A percentile compares a stretch with the other conserved stretches of the same genome.
These are phyloP conservation scores for Biscutella laevigata DNA, from an alignment of 441 rosid species.

Conservation along the genomic window DNA sequence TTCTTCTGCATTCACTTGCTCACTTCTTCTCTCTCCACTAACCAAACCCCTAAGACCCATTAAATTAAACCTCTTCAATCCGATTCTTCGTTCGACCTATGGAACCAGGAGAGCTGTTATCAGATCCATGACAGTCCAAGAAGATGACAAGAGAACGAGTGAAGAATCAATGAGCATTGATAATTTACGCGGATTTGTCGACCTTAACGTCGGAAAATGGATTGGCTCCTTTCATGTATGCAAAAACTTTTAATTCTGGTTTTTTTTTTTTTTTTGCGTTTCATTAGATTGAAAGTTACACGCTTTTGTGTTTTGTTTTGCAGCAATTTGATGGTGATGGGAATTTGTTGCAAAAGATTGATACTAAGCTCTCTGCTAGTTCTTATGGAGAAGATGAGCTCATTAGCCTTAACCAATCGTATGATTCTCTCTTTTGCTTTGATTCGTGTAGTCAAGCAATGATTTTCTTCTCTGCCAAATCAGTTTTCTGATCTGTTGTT, in stretches of 20 bases:
- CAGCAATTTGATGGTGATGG: conserved; percentile 86
- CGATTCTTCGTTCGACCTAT: neutral
- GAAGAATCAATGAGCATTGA: conserved; percentile 53
- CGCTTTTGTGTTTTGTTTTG: neutral
- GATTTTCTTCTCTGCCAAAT: neutral
- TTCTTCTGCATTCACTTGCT: conserved; percentile 20
- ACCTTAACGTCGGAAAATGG: conserved; percentile 74
- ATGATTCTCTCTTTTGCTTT: conserved; percentile 17
- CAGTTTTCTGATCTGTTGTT: neutral
- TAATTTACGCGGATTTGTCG: conserved; percentile 55
- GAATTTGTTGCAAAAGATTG: conserved; percentile 55
- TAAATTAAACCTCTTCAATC: no score
- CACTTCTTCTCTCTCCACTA: conserved; percentile 16
- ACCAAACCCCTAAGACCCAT: neutral
- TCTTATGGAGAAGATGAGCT: conserved; percentile 85
- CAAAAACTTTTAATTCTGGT: neutral
- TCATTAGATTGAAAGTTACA: neutral
- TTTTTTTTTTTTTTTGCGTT: neutral
- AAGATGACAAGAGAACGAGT: conserved; percentile 28
- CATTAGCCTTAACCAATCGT: conserved; percentile 89
- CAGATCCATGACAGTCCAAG: conserved; percentile 27
- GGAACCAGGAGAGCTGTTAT: conserved; percentile 14
- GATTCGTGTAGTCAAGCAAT: neutral
- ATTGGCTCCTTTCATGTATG: conserved; percentile 69
- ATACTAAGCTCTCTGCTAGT: conserved; percentile 59